Evolutionary conservation across 768 basidiomycete species (phyloP), one percentile per base, ranked within the genome.

Genomic region (Tricholoma matsutake): DNA sequence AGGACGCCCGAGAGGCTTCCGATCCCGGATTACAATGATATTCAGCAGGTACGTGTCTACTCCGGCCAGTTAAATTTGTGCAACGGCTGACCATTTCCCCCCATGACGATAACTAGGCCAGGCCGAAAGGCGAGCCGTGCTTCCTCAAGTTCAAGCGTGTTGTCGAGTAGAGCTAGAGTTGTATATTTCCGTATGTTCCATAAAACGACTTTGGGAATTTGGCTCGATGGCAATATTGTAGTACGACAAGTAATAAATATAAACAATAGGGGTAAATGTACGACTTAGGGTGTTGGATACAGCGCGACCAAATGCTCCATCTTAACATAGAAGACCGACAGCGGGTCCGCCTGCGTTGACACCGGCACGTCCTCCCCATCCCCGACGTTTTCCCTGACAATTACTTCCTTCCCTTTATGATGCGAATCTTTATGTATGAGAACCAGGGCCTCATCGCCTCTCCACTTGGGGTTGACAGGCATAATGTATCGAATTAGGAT

Each of bases 401-500:
- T 74, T 60, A 85, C 78, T 58, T 78, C 76, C 32, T 73, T 71
- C 20, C 68, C 69, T 16, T 82, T 83, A 63, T 73, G 80, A 37
- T 71, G 62, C 18, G 66, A 59, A 1, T 83, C 86, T 5, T 76
- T 75, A 56, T 54, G 53, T 20, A 56, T 54, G 11, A 86, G 70
- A 20, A 79, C 76, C 43, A 88, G 61, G 5, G 84, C 87, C 39
- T 77, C 77, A 45, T 86, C 81, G 7, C 77, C 79, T 45, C 71
- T 73, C 11, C 64, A 58, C 1, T 63, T 60, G 0, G 83, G 83
- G 13, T 62, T 69, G 7, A 81, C 68, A 4, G 82, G 79, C 2
- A 63, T 68, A 25, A 85, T 71, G 58, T 80, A 82, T 47, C 67
- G 70, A 61, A 78, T 71, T 20, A 78, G 76, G 20, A 81, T 75